phyloP scores from a whole-genome alignment of 371 early-diverging fungal genomes.

The Zopfochytrium polystomum region DNA sequence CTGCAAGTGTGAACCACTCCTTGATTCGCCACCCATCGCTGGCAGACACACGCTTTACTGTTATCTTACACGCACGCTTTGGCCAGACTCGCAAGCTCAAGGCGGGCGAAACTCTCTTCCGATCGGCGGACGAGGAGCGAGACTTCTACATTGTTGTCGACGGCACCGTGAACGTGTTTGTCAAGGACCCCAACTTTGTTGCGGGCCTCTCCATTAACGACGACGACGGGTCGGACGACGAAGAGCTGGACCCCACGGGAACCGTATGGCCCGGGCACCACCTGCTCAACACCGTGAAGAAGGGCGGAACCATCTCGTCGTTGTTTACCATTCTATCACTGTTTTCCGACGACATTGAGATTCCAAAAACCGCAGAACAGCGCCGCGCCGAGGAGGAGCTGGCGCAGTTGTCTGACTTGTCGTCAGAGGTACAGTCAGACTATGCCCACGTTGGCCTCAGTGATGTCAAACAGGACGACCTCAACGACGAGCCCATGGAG shows the following conservation, averaged over 20 bases:
- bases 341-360: slow-evolving; percentile 68
- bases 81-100: slow-evolving; percentile 75
- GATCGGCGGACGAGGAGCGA: slow-evolving; percentile 62
- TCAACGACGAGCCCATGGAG: no score
- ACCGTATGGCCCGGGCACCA: slow-evolving; percentile 56
- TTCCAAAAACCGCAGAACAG: no score
- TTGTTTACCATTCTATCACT: slow-evolving; percentile 89
- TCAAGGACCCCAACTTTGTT: slow-evolving; percentile 38
- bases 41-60: background rate
- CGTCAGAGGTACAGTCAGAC: no score
- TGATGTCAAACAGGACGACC: no score
- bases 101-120: slow-evolving; percentile 82
- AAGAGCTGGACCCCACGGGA: background rate
- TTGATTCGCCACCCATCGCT: background rate
- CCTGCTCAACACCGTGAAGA: slow-evolving; percentile 79
- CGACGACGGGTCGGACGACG: slow-evolving; percentile 5
- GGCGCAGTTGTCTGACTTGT: no score
- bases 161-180: slow-evolving; percentile 82
- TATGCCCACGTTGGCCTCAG: no score
- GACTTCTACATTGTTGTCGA: slow-evolving; percentile 94
- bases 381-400: no score
- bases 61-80: slow-evolving; percentile 4
- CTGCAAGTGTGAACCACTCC: no score
- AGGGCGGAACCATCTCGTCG: slow-evolving; percentile 89
- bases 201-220: slow-evolving; percentile 11